Base-by-base conservation (phyloP, 2,329 filamentous ascomycete species). In the Nemania sp. region DNA sequence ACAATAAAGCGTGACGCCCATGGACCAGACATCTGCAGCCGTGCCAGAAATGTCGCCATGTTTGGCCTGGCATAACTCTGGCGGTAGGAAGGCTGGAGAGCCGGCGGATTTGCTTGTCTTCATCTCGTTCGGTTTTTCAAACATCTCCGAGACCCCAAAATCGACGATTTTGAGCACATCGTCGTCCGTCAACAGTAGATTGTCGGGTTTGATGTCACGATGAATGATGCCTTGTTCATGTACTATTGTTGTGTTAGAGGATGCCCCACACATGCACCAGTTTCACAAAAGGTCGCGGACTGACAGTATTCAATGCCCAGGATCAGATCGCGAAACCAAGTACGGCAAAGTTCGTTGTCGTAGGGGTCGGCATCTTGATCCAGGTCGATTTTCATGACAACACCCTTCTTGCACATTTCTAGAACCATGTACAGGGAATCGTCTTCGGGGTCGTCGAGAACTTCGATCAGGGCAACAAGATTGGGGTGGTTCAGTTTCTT, bases 61-160 rank as follows among this genome's bases (percentile, higher is more conserved):
- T 64, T 84, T 91, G 6, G 86, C 83, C 19, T 92, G 86, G 66
- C 94, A 99, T 11, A 99, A 78, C 71, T 99, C 94, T 0, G 94
- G 94, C 0, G 94, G 90, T 53, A 97, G 81, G 66, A 99, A 99
- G 0, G 94, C 94, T 0, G 94, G 94, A 3, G 92, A 97, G 1
- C 94, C 94, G 9, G 92, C 92, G 3, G 91, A 93, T 73, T 97
- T 99, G 54, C 88, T 86, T 0, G 91, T 96, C 69, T 85, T 86
- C 94, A 97, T 97, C 40, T 90, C 82, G 2, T 88, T 79, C 3
- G 76, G 66, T 70, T 95, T 96, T 68, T 93, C 88, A 64, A 99
- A 99, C 86, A 99, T 97, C 69, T 99, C 93, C 1, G 93, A 97
- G 6, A 97, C 94, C n/a, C 94, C 94, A 77, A 99, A 99, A 71